These are phyloP conservation scores for Suaeda aralocaspica DNA, from an alignment of 148 eudicot species.

Conservation along the genomic window DNA sequence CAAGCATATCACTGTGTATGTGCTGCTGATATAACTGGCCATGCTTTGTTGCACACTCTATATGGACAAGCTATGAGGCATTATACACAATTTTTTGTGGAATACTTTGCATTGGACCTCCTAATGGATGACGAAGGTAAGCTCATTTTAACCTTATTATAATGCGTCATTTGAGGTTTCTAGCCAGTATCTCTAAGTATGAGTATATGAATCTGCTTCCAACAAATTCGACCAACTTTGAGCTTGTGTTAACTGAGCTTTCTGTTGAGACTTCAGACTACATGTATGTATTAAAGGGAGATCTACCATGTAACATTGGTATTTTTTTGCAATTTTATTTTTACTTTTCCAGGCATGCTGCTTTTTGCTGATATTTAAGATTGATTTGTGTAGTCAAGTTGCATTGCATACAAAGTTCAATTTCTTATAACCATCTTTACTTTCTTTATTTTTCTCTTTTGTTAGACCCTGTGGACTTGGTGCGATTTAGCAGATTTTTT, in stretches of 20 bases:
- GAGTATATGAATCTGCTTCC: neutral
- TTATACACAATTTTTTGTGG: conserved; percentile 97
- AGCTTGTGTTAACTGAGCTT: neutral
- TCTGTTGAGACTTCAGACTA: neutral
- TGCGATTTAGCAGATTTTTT: neutral
- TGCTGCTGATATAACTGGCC: conserved; percentile 99
- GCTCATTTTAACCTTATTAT: no score
- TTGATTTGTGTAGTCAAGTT: neutral
- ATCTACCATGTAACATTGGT: neutral
- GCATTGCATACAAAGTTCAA: neutral
- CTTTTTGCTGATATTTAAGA: neutral
- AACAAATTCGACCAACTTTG: neutral
- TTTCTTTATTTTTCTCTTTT: neutral
- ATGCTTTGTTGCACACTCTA: conserved; percentile 86
- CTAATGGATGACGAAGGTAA: conserved; percentile 87
- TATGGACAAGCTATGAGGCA: conserved; percentile 99
- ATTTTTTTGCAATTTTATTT: neutral
- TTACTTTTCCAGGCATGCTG: no score
- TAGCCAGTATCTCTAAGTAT: neutral
- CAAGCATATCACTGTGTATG: conserved; percentile 99
- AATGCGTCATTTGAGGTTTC: no score
- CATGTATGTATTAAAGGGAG: neutral
- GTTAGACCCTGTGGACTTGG: neutral
- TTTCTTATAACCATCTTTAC: neutral
- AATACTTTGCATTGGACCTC: conserved; percentile 94